Base-by-base conservation (phyloP, 192 early-diverging fungal species). In the Backusella psychrophila region DNA sequence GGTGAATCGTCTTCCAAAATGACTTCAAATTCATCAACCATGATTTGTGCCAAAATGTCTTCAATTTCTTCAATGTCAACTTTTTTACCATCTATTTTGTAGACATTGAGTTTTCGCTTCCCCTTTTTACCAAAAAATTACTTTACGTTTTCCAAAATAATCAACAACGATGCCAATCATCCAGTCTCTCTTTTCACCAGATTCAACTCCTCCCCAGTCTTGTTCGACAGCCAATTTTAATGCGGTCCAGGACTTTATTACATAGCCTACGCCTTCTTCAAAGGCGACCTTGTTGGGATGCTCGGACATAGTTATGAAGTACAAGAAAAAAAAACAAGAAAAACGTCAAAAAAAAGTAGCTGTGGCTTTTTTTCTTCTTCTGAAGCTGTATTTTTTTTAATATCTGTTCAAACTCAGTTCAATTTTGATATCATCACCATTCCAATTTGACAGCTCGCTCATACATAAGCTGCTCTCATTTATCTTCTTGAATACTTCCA, bases 241-340 rank as follows among this genome's bases (percentile, higher is more conserved):
- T 21, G 92, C 92, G 17, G 91, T 91, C 92, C 92, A 94, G 21
- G 82, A 85, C 56, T 86, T 77, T 39, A 93, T 83, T 41, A 93
- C 65, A 75, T 88, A 89, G 34, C 85, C 76, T 0, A 92, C 87
- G 11, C 91, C 92, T 78, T 91, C 88, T 39, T 82, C 82, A 72
- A 89, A 89, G 6, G 85, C 87, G 14, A 80, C 77, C 41, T 88
- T 84, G 65, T 88, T 88, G 0, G 87, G 85, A 74, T 86, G 85
- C 26, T 73, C 71, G 26, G 77, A 17, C 77, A 73, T 78, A 33
- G 9, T 68, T 44, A 1, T 26, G 29, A 19, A 15, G 15, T 69
- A 21, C 53, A 34, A 36, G 44, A 67, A 36, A 67, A 15, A 15
- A 35, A 67, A 8, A 35, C 14, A 67, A 49, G 19, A 49, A 49